A percentile compares a stretch with the other conserved stretches of the same genome.
These are phyloP conservation scores for Nepenthes alata DNA, from an alignment of 179 eudicot genomes.

Conservation along the genomic window DNA sequence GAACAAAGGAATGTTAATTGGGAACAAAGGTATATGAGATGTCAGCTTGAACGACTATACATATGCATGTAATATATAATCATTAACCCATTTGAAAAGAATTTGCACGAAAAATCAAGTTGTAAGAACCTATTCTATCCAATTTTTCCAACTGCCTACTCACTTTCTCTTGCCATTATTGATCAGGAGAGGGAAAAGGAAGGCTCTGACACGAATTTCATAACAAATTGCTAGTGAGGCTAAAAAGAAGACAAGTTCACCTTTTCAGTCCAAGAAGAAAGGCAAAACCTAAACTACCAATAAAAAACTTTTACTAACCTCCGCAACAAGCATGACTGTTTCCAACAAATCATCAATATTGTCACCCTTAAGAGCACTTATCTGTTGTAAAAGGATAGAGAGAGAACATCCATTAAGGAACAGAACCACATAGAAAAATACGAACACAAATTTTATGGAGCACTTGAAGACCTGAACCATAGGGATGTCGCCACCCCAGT, in stretches of 20 bases:
- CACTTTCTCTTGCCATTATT: too few species aligned
- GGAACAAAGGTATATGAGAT: too few species aligned
- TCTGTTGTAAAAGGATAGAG: conserved; percentile 27
- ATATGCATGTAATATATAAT: too few species aligned
- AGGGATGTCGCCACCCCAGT: conserved; percentile 89
- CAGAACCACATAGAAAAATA: neutral
- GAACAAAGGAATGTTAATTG: too few species aligned
- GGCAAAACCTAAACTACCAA: conserved; percentile 7
- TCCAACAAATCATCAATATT: conserved; percentile 83
- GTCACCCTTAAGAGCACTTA: conserved; percentile 94
- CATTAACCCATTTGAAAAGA: too few species aligned
- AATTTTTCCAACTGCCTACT: too few species aligned
- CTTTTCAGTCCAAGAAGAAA: conserved; percentile 3
- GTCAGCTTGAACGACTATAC: too few species aligned
- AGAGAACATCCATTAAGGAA: conserved; percentile 4
- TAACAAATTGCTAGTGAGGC: neutral
- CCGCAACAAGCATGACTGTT: conserved; percentile 92
- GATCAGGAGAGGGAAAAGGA: too few species aligned
- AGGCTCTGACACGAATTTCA: too few species aligned
- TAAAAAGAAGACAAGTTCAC: neutral
- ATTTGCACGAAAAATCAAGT: too few species aligned
- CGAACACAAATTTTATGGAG: neutral
- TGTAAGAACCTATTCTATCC: too few species aligned
- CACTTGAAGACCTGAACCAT: conserved; percentile 63
- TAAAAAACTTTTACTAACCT: conserved; percentile 39